These are phyloP conservation scores for Aspergillus coremiiformis DNA, from an alignment of 495 filamentous ascomycete species.

Conservation along the genomic window DNA sequence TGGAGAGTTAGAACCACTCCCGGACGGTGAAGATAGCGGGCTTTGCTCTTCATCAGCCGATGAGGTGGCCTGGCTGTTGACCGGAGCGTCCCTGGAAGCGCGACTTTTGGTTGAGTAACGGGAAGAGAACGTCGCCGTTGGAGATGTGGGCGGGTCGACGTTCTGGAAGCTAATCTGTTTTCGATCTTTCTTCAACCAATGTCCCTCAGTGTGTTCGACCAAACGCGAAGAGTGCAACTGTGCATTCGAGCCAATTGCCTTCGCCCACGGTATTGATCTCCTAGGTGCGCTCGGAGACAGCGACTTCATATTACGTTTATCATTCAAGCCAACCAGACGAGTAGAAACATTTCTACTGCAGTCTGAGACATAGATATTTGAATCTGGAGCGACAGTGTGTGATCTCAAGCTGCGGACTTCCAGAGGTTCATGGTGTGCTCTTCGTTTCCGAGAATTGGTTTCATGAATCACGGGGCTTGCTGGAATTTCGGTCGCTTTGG, in stretches of 20 bases:
- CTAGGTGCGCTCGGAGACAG: background rate
- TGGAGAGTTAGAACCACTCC: background rate
- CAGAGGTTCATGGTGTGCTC: constrained; percentile 5
- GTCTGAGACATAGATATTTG: background rate
- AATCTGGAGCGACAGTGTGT: background rate
- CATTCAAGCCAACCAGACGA: background rate
- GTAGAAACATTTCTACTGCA: background rate
- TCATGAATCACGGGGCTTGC: constrained; percentile 17
- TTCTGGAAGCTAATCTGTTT: constrained; percentile 24
- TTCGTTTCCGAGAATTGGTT: constrained; percentile 17
- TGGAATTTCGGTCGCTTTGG: background rate
- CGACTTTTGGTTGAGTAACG: constrained; percentile 13
- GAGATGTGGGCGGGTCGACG: constrained; percentile 38
- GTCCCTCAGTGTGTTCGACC: constrained; percentile 7
- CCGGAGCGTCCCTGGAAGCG: background rate
- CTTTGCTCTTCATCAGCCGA: background rate
- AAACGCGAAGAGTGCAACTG: constrained; percentile 2
- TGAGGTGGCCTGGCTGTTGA: background rate
- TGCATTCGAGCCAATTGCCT: background rate
- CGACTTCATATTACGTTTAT: background rate
- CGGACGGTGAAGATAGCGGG: background rate
- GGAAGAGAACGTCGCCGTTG: constrained; percentile 22
- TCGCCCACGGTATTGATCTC: background rate
- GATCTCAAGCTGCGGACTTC: background rate
- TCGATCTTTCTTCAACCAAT: constrained; percentile 37